Evolutionary conservation across 768 basidiomycete species (phyloP).

Genomic region (Boletus fagicola): DNA sequence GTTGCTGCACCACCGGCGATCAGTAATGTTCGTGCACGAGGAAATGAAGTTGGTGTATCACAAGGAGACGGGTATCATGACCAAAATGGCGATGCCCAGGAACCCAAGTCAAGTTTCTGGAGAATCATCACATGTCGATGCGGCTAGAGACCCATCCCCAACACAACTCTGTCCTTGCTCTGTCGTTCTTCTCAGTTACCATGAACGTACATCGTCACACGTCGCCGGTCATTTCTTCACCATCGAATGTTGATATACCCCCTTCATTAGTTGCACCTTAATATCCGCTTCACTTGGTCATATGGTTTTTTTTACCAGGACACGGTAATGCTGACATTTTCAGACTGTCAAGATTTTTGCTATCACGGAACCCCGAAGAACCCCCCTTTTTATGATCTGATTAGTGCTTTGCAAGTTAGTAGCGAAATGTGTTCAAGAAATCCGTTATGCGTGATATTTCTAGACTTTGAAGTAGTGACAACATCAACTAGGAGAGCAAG

Average conservation of each 20-base stretch:
- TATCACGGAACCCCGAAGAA: constrained; percentile 27
- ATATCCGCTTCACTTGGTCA: constrained; percentile 36
- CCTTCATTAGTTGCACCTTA: constrained; percentile 34
- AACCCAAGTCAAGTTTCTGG: constrained; percentile 55
- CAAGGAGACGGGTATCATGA: constrained; percentile 58
- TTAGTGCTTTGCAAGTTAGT: constrained; percentile 32
- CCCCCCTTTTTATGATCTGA: constrained; percentile 28
- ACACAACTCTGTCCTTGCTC: constrained; percentile 18
- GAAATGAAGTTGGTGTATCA: constrained; percentile 64
- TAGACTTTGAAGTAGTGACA: not conserved
- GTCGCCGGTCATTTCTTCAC: constrained; percentile 36
- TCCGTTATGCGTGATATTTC: constrained; percentile 9
- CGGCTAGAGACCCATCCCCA: constrained; percentile 40
- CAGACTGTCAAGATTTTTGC: constrained; percentile 21
- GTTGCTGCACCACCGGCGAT: constrained; percentile 69
- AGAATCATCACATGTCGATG: constrained; percentile 79
- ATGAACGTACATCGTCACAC: constrained; percentile 28
- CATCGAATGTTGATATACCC: constrained; percentile 40
- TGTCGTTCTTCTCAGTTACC: constrained; percentile 23
- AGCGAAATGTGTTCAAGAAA: constrained; percentile 19
- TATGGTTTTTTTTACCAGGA: constrained; percentile 33
- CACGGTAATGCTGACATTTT: constrained; percentile 28
- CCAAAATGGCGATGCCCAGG: constrained; percentile 53
- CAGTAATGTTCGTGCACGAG: constrained; percentile 68
- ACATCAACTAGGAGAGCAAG: constrained; percentile 2